Evolutionary conservation across 331 rosid species (phyloP).

Genomic region (Rhamnella rubrinervis): DNA sequence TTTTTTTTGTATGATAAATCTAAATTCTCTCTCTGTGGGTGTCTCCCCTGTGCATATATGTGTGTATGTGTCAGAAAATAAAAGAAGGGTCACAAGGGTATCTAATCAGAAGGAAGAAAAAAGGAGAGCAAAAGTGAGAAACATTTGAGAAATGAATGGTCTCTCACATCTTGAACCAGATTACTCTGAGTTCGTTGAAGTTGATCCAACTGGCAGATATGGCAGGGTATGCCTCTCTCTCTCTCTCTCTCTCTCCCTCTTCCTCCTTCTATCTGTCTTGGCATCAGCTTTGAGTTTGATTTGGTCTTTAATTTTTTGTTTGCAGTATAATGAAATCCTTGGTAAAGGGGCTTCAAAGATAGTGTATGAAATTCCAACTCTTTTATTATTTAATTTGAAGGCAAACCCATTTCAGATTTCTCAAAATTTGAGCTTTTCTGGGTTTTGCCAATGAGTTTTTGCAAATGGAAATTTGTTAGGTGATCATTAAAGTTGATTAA

Average conservation of each 20-base stretch:
- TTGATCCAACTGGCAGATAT: slow-evolving; percentile 99
- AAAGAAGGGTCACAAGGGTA: slow-evolving; percentile 26
- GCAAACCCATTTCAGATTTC: slow-evolving; percentile 29
- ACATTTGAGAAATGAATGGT: slow-evolving; percentile 50
- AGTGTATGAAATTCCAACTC: slow-evolving; percentile 57
- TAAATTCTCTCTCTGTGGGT: neutral
- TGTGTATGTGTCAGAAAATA: slow-evolving; percentile 39
- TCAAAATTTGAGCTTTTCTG: slow-evolving; percentile 25
- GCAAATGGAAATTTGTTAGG: neutral
- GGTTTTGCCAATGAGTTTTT: slow-evolving; percentile 11
- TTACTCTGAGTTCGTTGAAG: slow-evolving; percentile 71
- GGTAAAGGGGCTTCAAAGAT: slow-evolving; percentile 97
- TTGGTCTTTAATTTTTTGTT: slow-evolving; percentile 4
- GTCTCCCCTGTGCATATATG: slow-evolving; percentile 1
- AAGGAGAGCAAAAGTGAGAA: neutral
- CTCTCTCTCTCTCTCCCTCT: neutral
- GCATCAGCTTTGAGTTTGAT: slow-evolving; percentile 14
- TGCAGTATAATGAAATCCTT: slow-evolving; percentile 75
- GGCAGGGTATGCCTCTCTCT: slow-evolving; percentile 65
- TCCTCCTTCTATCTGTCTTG: neutral
- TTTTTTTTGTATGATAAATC: neutral
- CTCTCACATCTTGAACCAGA: slow-evolving; percentile 49
- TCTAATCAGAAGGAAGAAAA: slow-evolving; percentile 19
- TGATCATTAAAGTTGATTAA: neutral
- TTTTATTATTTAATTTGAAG: neutral